Evolutionary conservation across 768 basidiomycete genomes (phyloP), one percentile per base, ranked within the genome.

Genomic region (Leccinum fibrillosum): DNA sequence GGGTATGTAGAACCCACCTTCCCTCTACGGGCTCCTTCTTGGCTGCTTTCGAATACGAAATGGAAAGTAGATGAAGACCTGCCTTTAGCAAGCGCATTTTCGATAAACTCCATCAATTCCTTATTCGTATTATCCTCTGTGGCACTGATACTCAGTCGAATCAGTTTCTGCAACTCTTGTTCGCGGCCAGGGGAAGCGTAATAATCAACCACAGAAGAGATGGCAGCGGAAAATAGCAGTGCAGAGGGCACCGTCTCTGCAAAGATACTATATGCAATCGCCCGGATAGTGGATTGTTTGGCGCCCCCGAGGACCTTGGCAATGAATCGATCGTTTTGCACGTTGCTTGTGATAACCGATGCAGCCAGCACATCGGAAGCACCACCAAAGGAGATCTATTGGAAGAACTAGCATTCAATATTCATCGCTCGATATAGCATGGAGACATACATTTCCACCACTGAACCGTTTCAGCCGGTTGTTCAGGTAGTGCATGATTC

Each of bases 131-230:
- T 67, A 34, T 73, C 66, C 5, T 64, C 58, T 7, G 67, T 65
- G n/a, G 60, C 54, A n/a, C 67, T 63, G 26, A 60, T 57, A 28
- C 72, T 70, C 30, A 82, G 63, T 17, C 57, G 62, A 2, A 78
- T 71, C 28, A 86, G 75, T 34, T 79, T 74, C 26, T 71, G 28
- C 15, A 64, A 49, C 7, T 74, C 76, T 17, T 67, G 51, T 55
- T 68, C 51, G 60, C 71, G 70, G 45, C 66, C 68, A 1, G 77
- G 74, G 10, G 77, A 73, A 12, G 88, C 72, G 62, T 83, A 89
- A 70, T 82, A 86, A 64, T 87, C 75, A 51, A 90, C 75, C 23
- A 86, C 77, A 55, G 81, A 78, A 4, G 81, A 75, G 39, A 88
- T 68, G 11, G 79, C 77, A 50, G 84, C 77, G 1, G 84, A 83